phyloP scores from a whole-genome alignment of 2,329 filamentous ascomycete species.

The Beauveria australis region DNA sequence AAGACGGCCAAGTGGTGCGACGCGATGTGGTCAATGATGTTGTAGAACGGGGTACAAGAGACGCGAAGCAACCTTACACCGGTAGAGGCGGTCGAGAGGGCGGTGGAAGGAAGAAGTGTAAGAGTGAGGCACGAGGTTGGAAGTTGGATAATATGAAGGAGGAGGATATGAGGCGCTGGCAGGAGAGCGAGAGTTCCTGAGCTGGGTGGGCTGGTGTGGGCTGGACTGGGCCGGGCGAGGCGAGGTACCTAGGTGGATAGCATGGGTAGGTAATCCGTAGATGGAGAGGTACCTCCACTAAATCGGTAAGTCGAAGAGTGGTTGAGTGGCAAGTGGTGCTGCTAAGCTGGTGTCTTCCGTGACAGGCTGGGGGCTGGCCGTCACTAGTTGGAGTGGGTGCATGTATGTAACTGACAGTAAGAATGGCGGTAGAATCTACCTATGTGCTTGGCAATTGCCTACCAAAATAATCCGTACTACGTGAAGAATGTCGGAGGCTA shows the following conservation, averaged over 20 bases:
- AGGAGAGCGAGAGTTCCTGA: neutral
- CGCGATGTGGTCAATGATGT: conserved; percentile 1
- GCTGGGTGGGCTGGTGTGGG: neutral
- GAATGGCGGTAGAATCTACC: too few species aligned
- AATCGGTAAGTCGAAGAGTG: too few species aligned
- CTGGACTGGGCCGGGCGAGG: neutral
- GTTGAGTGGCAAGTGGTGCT: neutral
- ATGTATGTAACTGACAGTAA: too few species aligned
- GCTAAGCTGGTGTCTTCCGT: neutral
- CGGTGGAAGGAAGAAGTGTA: neutral
- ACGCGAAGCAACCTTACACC: neutral
- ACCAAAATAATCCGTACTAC: too few species aligned
- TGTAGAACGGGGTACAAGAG: neutral
- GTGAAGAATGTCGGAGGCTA: too few species aligned
- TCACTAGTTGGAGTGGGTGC: too few species aligned
- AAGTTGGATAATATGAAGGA: neutral
- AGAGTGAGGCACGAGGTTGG: conserved; percentile 4
- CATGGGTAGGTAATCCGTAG: too few species aligned
- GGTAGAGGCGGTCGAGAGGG: neutral
- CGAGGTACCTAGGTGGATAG: too few species aligned
- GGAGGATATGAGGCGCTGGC: neutral
- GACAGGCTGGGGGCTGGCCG: neutral
- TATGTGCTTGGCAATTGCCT: too few species aligned
- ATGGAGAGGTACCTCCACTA: too few species aligned
- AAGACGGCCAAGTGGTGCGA: conserved; percentile 3